Evolutionary conservation across 2,329 filamentous ascomycete species (phyloP).

Genomic region (Neonectria magnoliae): DNA sequence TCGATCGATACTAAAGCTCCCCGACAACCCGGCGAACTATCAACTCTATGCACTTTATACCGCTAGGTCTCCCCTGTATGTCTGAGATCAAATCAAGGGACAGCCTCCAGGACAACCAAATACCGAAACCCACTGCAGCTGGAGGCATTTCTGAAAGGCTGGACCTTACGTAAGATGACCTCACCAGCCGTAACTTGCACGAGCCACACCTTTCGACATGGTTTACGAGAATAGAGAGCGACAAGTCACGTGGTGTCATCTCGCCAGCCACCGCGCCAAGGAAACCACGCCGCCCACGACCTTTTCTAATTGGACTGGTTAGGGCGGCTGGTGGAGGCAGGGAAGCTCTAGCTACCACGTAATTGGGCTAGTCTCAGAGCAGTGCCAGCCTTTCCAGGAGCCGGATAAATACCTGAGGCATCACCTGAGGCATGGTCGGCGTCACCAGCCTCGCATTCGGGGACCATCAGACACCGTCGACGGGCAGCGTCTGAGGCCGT

Average conservation of each 20-base stretch:
- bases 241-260: conserved; percentile 7
- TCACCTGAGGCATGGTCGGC: conserved; percentile 24
- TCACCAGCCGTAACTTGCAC: conserved; percentile 2
- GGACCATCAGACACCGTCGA: conserved; percentile 8
- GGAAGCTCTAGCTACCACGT: conserved; percentile 4
- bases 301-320: conserved; percentile 8
- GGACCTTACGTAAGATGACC: background rate
- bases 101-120: background rate
- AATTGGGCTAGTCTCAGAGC: conserved; percentile 8
- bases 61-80: conserved; percentile 4
- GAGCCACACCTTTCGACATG: background rate
- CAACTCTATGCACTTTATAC: background rate
- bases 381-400: conserved; percentile 6
- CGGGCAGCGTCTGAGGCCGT: conserved; percentile 7
- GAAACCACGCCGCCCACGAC: conserved; percentile 1
- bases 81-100: background rate
- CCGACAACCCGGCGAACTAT: background rate
- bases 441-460: conserved; percentile 25
- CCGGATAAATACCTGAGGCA: conserved; percentile 25
- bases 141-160: conserved; percentile 3
- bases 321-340: conserved; percentile 1
- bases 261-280: conserved; percentile 13
- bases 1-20: background rate
- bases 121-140: background rate
- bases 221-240: background rate